phyloP scores from a whole-genome alignment of 495 filamentous ascomycete genomes.

The Annulohypoxylon nitens region DNA sequence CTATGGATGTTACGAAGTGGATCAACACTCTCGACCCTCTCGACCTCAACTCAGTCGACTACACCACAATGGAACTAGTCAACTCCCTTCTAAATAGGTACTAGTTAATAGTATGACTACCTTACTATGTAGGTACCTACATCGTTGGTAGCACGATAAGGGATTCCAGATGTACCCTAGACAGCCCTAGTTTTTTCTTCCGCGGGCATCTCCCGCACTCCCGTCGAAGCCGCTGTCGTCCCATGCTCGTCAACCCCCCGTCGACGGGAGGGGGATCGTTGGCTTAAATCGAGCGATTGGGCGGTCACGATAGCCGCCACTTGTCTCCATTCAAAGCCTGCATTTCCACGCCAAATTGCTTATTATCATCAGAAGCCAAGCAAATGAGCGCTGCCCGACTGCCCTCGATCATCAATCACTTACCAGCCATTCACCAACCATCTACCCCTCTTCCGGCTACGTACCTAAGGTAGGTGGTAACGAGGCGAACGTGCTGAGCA shows the following conservation, averaged over 20 bases:
- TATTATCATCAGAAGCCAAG: conserved; percentile 31
- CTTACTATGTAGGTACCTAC: background rate
- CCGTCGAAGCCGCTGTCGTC: conserved; percentile 41
- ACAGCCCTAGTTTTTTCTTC: background rate
- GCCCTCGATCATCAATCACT: conserved; percentile 33
- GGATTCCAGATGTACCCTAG: conserved; percentile 16
- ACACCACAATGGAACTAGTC: background rate
- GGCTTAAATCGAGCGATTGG: conserved; percentile 45
- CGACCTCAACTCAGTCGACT: conserved; percentile 1
- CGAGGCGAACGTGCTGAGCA: conserved; percentile 40
- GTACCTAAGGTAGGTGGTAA: conserved; percentile 24
- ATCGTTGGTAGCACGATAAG: background rate
- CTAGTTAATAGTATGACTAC: background rate
- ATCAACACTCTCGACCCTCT: conserved; percentile 11
- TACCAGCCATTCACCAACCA: background rate
- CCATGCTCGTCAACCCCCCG: conserved; percentile 1
- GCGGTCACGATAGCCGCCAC: conserved; percentile 50
- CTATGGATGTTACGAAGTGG: conserved; percentile 14
- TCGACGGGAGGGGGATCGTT: conserved; percentile 30
- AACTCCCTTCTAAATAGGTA: background rate
- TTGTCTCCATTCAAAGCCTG: conserved; percentile 53
- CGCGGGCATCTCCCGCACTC: conserved; percentile 28
- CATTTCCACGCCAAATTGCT: conserved; percentile 32
- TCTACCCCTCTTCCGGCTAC: conserved; percentile 15
- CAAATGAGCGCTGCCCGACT: conserved; percentile 33